Conservation (phyloP, 805 yeast species). For the Schizosaccharomyces japonicus region DNA sequence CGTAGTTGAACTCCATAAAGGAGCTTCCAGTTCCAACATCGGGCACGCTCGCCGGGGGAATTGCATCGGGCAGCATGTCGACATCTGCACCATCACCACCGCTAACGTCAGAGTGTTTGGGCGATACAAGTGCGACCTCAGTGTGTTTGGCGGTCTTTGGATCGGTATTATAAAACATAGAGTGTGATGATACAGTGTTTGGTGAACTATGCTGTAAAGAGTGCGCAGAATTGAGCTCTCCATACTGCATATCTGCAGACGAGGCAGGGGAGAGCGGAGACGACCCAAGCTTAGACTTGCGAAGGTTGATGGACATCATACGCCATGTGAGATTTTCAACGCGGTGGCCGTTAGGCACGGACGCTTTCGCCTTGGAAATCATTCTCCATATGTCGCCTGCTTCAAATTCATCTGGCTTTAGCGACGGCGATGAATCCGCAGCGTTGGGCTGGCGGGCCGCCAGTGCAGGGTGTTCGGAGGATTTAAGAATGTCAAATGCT, state of each 20-base stretch:
- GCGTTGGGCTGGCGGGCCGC: too few species aligned
- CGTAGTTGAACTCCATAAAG: neutral
- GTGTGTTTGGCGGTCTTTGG: neutral
- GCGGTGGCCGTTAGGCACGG: conserved; percentile 48
- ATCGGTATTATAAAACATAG: too few species aligned
- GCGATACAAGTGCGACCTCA: too few species aligned
- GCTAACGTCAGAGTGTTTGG: too few species aligned
- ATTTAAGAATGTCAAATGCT: neutral
- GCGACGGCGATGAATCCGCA: too few species aligned
- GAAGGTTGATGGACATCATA: conserved; percentile 34
- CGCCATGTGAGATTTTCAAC: conserved; percentile 80
- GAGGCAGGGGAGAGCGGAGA: neutral
- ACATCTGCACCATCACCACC: neutral
- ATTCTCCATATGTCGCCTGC: conserved; percentile 40
- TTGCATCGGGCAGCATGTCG: neutral
- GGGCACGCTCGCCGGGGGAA: neutral
- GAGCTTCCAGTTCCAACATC: neutral
- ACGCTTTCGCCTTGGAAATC: conserved; percentile 53
- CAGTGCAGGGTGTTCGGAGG: conserved; percentile 1
- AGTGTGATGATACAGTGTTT: neutral
- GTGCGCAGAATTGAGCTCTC: neutral
- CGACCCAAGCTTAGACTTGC: neutral
- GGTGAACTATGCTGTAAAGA: neutral
- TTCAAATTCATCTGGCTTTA: too few species aligned
- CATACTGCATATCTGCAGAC: neutral